Evolutionary conservation across 2,329 filamentous ascomycete species (phyloP), one percentile per base, ranked within the genome.

Genomic region (Fusarium sp.): DNA sequence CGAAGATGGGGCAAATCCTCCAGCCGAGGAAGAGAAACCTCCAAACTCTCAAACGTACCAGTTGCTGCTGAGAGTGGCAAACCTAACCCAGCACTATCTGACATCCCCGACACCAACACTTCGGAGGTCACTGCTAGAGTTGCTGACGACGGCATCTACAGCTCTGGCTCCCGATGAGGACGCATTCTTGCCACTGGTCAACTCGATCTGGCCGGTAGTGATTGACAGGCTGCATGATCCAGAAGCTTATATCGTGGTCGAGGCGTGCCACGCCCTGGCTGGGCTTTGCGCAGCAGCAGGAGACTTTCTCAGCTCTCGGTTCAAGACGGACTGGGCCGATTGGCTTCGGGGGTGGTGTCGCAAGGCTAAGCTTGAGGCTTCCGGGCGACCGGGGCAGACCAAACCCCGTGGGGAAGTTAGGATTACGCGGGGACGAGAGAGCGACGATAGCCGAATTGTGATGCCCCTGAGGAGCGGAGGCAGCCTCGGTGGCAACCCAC

Each of bases 161-260:
- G 88, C 93, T 1, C 88, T 99, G 4, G 89, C 92, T 0, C 87
- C 86, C 5, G 91, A 98, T 74, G 93, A 98, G 79, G 91, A 95
- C 70, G 90, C 91, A 0, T 98, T 98, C 80, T 84, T 99, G 2
- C 96, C 96, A 0, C 87, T 98, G 0, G 91, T 98, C 75, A 96
- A 98, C 81, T 92, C 93, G 4, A 86, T 98, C 9, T 99, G 96
- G 96, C 95, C 95, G 0, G 92, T 97, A 8, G 84, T 98, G 6
- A 84, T 92, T 2, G 86, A 87, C n/a, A 87, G 91, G 27, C 84
- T 94, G 7, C 89, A 91, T 73, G 93, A 94, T 72, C 73, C 83
- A 5, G 92, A 94, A 80, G 84, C 89, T 0, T 93, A 91, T 78
- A 89, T 98, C 11, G 88, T 89, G 3, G 88, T 92, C 10, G 90